Percentiles rank a stretch among this genome's conserved stretches.
Conservation (phyloP, 2,329 filamentous ascomycete species). For the Hypocreales sp. region DNA sequence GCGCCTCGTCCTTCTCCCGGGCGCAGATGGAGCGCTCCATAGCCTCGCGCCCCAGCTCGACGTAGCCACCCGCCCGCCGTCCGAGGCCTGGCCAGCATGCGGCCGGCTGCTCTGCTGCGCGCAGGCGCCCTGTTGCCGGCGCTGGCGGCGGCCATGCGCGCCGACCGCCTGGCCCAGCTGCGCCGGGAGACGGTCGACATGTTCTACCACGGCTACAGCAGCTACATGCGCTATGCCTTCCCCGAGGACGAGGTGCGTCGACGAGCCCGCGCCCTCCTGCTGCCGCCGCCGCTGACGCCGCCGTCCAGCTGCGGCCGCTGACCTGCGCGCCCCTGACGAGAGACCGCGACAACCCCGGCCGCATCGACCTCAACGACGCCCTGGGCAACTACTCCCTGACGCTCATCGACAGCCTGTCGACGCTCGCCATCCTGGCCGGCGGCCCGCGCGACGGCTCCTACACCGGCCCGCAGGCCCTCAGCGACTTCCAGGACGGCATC, state of each 20-base stretch:
- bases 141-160: slow-evolving; percentile 34
- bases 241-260: slow-evolving; percentile 69
- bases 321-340: slow-evolving; percentile 73
- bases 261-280: not conserved
- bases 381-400: slow-evolving; percentile 95
- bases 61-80: too few relatives aligned
- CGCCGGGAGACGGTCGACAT: slow-evolving; percentile 53
- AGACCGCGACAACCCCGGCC: slow-evolving; percentile 61
- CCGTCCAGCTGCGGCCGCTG: slow-evolving; percentile 57
- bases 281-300: not conserved
- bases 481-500: slow-evolving; percentile 69
- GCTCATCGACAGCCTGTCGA: slow-evolving; percentile 87
- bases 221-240: slow-evolving; percentile 88
- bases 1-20: too few relatives aligned
- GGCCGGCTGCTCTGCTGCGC: not conserved
- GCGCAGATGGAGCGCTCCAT: too few relatives aligned
- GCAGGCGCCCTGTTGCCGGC: slow-evolving; percentile 23
- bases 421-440: slow-evolving; percentile 80
- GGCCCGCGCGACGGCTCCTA: slow-evolving; percentile 31
- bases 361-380: slow-evolving; percentile 85
- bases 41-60: too few relatives aligned
- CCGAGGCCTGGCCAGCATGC: slow-evolving; percentile 11
- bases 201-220: slow-evolving; percentile 94
- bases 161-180: slow-evolving; percentile 37
- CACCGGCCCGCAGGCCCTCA: slow-evolving; percentile 34